Conservation (phyloP, 2,329 filamentous ascomycete genomes). For the Ophiostoma pallidulum region DNA sequence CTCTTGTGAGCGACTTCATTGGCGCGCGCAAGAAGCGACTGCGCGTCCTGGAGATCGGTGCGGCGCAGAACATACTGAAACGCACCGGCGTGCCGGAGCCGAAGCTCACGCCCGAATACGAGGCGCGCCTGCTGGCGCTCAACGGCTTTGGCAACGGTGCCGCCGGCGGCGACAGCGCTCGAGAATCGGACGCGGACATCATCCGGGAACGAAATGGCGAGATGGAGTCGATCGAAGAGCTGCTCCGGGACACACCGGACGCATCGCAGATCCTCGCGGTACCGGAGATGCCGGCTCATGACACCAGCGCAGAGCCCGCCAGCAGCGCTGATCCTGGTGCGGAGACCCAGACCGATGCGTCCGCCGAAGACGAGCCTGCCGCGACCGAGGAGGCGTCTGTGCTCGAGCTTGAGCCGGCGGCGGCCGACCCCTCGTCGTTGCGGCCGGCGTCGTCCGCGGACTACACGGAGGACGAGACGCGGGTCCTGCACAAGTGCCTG, state of each 20-base stretch:
- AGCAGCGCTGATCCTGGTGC: not conserved
- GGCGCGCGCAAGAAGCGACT: slow-evolving; percentile 61
- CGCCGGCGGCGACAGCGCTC: slow-evolving; percentile 23
- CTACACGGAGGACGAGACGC: slow-evolving; percentile 37
- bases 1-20: slow-evolving; percentile 82
- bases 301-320: not conserved
- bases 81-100: slow-evolving; percentile 44
- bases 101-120: slow-evolving; percentile 4
- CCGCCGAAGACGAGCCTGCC: not conserved
- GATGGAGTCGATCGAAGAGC: slow-evolving; percentile 45
- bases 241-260: slow-evolving; percentile 49
- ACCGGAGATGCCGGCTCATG: not conserved
- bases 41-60: slow-evolving; percentile 71
- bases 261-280: slow-evolving; percentile 32
- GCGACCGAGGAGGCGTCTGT: not conserved
- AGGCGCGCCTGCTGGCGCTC: slow-evolving; percentile 15
- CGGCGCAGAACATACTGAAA: slow-evolving; percentile 56
- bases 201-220: slow-evolving; percentile 19
- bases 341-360: not conserved
- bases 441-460: slow-evolving; percentile 25
- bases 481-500: slow-evolving; percentile 46
- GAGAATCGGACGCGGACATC: slow-evolving; percentile 23
- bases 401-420: slow-evolving; percentile 1
- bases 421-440: no score
- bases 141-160: slow-evolving; percentile 23